Conservation (phyloP, 345 rosid species). For the Corchorus capsularis region DNA sequence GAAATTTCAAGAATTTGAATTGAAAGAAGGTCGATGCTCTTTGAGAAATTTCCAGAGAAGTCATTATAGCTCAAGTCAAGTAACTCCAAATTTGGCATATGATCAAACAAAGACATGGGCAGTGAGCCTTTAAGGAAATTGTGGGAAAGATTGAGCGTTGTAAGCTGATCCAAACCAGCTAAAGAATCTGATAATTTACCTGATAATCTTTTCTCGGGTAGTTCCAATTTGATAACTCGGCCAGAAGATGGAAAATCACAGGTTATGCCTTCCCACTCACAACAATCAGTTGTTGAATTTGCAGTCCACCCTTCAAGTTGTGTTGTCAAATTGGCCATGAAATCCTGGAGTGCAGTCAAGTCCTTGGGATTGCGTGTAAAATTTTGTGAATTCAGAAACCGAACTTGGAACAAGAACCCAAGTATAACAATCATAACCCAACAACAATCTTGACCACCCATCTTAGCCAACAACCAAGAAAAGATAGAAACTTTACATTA, state of each 20-base stretch:
- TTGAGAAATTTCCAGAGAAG: constrained; percentile 46
- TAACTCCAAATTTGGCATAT: constrained; percentile 34
- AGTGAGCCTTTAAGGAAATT: constrained; percentile 47
- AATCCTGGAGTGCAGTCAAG: background rate
- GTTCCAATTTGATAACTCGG: constrained; percentile 49
- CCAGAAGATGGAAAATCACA: constrained; percentile 24
- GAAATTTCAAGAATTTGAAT: constrained; percentile 51
- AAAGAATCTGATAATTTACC: constrained; percentile 54
- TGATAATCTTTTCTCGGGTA: constrained; percentile 32
- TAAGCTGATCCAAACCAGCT: constrained; percentile 44
- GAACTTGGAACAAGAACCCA: constrained; percentile 3
- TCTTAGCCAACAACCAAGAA: constrained; percentile 22
- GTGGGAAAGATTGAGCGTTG: constrained; percentile 52
- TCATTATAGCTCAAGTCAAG: constrained; percentile 64
- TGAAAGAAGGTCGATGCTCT: constrained; percentile 42
- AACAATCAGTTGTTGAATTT: background rate
- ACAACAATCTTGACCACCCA: constrained; percentile 45
- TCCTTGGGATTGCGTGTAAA: background rate
- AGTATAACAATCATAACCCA: background rate
- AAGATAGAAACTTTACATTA: background rate
- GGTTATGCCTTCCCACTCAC: constrained; percentile 7
- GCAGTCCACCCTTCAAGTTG: background rate
- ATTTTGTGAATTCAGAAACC: background rate
- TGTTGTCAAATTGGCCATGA: background rate
- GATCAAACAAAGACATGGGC: constrained; percentile 59